phyloP scores from a whole-genome alignment of 2,329 filamentous ascomycete genomes.

The Dactylellina cionopaga region DNA sequence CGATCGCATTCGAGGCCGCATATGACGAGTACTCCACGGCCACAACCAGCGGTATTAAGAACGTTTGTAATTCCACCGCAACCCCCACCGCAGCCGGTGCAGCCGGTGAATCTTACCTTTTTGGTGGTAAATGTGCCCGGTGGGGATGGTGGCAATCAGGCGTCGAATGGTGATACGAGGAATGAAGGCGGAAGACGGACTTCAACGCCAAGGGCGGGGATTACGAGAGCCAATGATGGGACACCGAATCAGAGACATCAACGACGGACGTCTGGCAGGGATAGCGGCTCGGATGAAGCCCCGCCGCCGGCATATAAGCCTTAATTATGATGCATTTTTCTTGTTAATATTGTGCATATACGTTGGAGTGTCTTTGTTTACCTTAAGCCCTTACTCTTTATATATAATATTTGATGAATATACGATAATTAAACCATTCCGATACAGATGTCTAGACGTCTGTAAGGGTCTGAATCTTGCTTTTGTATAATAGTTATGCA shows the following conservation, averaged over 20 bases:
- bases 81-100: constrained; percentile 18
- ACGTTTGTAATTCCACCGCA: constrained; percentile 20
- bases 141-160: not conserved
- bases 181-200: too few species aligned
- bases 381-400: not conserved
- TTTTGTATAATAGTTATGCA: too few species aligned
- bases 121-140: constrained; percentile 33
- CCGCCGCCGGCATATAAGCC: constrained; percentile 24
- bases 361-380: not conserved
- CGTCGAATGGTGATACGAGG: not conserved
- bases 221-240: constrained; percentile 3
- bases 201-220: not conserved
- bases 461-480: too few species aligned
- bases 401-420: not conserved
- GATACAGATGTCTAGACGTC: too few species aligned
- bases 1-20: constrained; percentile 13
- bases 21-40: constrained; percentile 2
- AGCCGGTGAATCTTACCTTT: constrained; percentile 18
- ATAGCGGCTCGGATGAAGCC: constrained; percentile 1
- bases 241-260: constrained; percentile 6
- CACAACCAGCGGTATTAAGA: constrained; percentile 23
- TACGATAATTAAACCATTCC: too few species aligned
- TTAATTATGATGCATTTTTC: not conserved
- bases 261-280: not conserved
- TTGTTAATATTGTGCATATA: not conserved